These are phyloP conservation scores for Russula compacta DNA, from an alignment of 768 basidiomycete species.

Conservation along the genomic window DNA sequence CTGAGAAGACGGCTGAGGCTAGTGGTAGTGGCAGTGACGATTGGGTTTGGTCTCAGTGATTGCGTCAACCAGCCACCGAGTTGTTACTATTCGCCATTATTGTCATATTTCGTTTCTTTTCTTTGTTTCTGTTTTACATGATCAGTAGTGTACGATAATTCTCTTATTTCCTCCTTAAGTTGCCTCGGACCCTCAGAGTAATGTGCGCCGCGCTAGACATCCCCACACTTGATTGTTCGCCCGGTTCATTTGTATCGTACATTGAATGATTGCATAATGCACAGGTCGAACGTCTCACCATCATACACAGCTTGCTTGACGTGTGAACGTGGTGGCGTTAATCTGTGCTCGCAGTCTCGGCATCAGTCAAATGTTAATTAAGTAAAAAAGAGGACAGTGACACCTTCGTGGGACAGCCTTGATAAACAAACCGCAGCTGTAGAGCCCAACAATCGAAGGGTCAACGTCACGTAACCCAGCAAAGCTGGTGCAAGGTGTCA, in stretches of 20 bases:
- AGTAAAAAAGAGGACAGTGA: not conserved
- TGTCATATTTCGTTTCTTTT: not conserved
- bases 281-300: not conserved
- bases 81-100: not conserved
- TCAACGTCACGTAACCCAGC: not conserved
- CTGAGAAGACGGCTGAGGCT: not conserved
- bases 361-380: not conserved
- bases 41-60: not conserved
- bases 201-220: conserved; percentile 1
- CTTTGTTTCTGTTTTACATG: not conserved
- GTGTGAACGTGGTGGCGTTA: not conserved
- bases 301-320: not conserved
- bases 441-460: not conserved
- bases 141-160: not conserved
- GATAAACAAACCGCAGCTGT: not conserved
- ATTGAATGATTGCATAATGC: not conserved
- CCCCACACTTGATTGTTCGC: not conserved
- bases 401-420: not conserved
- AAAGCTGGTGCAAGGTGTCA: not conserved
- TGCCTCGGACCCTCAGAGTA: not conserved
- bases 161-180: not conserved
- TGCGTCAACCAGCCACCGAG: not conserved
- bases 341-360: not conserved
- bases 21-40: not conserved
- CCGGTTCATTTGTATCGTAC: conserved; percentile 9